A percentile compares a stretch with the other conserved stretches of the same genome.
These are phyloP conservation scores for Candida nemodendra DNA, from an alignment of 805 yeast genomes.

Conservation along the genomic window DNA sequence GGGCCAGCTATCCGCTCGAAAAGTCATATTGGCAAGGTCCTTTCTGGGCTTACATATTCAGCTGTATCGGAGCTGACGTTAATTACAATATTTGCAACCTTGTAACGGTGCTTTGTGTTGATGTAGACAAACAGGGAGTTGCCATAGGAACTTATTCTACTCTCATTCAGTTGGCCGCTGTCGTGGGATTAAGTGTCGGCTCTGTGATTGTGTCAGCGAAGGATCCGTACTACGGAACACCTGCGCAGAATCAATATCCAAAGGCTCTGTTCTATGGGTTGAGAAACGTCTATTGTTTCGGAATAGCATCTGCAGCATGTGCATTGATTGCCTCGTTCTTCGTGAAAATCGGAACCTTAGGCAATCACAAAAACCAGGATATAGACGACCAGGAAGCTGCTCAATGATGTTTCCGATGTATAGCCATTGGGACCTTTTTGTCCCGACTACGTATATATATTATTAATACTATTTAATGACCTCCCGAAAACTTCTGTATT, in stretches of 20 bases:
- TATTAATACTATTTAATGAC: too few relatives aligned
- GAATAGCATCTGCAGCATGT: conserved; percentile 28
- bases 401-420: too few relatives aligned
- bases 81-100: conserved; percentile 40
- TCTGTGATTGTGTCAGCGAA: conserved; percentile 34
- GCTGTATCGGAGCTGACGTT: conserved; percentile 42
- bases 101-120: conserved; percentile 37
- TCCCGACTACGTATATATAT: too few relatives aligned
- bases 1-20: conserved; percentile 34
- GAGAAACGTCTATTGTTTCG: conserved; percentile 36
- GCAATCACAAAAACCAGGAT: conserved; percentile 4
- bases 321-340: conserved; percentile 31
- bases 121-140: conserved; percentile 33
- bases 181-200: conserved; percentile 38
- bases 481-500: too few relatives aligned
- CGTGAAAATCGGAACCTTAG: conserved; percentile 32
- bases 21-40: conserved; percentile 42
- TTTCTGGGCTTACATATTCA: conserved; percentile 34
- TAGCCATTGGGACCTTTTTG: too few relatives aligned
- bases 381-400: too few relatives aligned
- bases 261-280: conserved; percentile 26
- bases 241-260: conserved; percentile 13
- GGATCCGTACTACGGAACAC: conserved; percentile 27
- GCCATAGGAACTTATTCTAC: conserved; percentile 44
- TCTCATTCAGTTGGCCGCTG: conserved; percentile 33